These are phyloP conservation scores for Ogataea degrootiae DNA, from an alignment of 805 yeast genomes.

Conservation along the genomic window DNA sequence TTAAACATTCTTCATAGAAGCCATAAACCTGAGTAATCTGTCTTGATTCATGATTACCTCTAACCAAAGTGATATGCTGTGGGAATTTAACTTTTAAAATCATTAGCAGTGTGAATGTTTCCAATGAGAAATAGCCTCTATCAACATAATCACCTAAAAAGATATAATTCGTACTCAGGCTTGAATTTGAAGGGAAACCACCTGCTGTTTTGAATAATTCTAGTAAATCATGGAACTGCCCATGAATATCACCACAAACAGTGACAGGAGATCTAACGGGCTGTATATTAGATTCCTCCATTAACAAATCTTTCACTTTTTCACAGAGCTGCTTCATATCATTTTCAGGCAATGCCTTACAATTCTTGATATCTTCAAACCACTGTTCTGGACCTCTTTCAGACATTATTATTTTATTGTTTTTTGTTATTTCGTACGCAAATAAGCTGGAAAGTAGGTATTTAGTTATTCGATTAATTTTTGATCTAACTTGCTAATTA, in stretches of 20 bases:
- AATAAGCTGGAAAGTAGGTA: neutral
- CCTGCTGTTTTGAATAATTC: constrained; percentile 90
- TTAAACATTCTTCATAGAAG: constrained; percentile 91
- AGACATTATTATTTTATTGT: constrained; percentile 33
- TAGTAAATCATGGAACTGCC: constrained; percentile 91
- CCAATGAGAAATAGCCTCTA: constrained; percentile 93
- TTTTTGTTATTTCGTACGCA: neutral
- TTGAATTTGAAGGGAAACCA: constrained; percentile 74
- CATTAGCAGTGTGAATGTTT: constrained; percentile 91
- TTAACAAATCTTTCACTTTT: constrained; percentile 84
- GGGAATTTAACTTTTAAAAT: constrained; percentile 74
- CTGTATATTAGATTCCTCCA: constrained; percentile 95
- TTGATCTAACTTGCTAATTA: too few relatives aligned
- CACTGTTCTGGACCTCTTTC: constrained; percentile 92
- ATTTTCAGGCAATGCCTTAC: constrained; percentile 80
- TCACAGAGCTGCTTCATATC: constrained; percentile 98
- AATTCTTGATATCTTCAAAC: constrained; percentile 89
- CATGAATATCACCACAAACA: constrained; percentile 97
- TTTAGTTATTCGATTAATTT: too few relatives aligned
- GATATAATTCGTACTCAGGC: constrained; percentile 52
- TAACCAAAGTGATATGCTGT: constrained; percentile 76
- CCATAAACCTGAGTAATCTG: constrained; percentile 99
- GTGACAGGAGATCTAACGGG: constrained; percentile 93
- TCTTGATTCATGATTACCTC: constrained; percentile 97
- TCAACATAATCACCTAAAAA: constrained; percentile 96